Evolutionary conservation across 2,329 filamentous ascomycete species (phyloP), one percentile per base, ranked within the genome.

Genomic region (Myriangium duriaei): DNA sequence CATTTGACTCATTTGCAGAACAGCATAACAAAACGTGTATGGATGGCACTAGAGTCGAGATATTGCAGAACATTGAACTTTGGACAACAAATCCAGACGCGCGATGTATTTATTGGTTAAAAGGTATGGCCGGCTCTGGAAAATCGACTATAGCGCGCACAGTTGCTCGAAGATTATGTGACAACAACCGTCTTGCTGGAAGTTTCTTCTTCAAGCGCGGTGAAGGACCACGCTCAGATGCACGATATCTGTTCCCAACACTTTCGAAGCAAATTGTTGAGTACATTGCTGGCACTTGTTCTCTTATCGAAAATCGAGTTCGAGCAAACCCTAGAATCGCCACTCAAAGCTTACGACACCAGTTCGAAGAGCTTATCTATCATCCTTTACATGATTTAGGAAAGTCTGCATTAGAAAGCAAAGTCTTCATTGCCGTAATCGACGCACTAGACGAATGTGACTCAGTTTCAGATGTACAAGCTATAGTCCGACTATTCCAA

Each of bases 401-500:
- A n/a, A n/a, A n/a, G n/a, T n/a, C n/a, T n/a, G n/a, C n/a, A n/a
- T n/a, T n/a, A n/a, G n/a, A n/a, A n/a, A n/a, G n/a, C n/a, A n/a
- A n/a, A n/a, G n/a, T 5, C 11, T 30, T 30, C 17, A 31, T 45
- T 15, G 14, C 59, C 6, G 49, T 64, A 0, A 45, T 64, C 11
- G 47, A 49, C 42, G 57, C 57, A n/a, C 46, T 61, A 3, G 57
- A 60, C 37, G 57, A 59, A 40, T 60, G 56, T 32, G 53, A 54
- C 21, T 9, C 17, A 4, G 11, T 9, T 3, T 4, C 16, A 3
- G 36, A 32, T 4, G 51, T 58, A 9, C 34, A 34, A 31, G 4
- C 36, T 5, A 51, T 63, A 11, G 49, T 62, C 26, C 14, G 46
- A 3, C 47, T 58, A 10, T 39, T 59, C 0, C 41, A 49, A 12